Conservation (phyloP, 23 red algal species). For the Gracilaria caudata region DNA sequence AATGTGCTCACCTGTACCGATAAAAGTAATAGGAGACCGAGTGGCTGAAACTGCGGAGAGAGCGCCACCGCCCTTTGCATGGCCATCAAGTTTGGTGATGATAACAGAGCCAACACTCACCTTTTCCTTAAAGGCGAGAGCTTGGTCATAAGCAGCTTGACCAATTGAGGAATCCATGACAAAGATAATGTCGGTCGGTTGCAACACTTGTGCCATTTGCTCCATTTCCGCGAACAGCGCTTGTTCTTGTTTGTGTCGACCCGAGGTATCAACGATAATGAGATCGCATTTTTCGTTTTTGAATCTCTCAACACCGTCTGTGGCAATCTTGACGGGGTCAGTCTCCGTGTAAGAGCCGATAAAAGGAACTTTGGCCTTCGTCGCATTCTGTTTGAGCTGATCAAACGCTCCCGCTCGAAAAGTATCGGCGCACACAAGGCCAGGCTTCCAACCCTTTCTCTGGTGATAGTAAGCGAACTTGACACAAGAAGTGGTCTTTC, state of each 20-base stretch:
- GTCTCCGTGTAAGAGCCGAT: slow-evolving; percentile 93
- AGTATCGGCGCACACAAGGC: slow-evolving; percentile 97
- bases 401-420: slow-evolving; percentile 99
- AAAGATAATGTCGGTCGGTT: slow-evolving; percentile 90
- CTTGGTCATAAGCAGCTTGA: slow-evolving; percentile 96
- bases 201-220: slow-evolving; percentile 81
- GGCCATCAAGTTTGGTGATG: slow-evolving; percentile 97
- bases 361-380: slow-evolving; percentile 94
- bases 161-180: slow-evolving; percentile 99
- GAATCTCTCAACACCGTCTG: slow-evolving; percentile 89
- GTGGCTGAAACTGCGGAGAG: slow-evolving; percentile 94
- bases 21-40: slow-evolving; percentile 85
- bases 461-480: slow-evolving; percentile 97
- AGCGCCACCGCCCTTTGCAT: slow-evolving; percentile 96
- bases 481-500: slow-evolving; percentile 97
- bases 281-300: slow-evolving; percentile 83
- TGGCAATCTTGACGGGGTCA: slow-evolving; percentile 92
- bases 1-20: slow-evolving; percentile 98
- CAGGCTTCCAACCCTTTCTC: slow-evolving; percentile 90
- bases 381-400: slow-evolving; percentile 95
- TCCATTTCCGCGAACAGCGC: slow-evolving; percentile 98
- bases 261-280: slow-evolving; percentile 96
- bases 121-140: slow-evolving; percentile 80
- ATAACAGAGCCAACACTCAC: slow-evolving; percentile 95
- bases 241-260: slow-evolving; percentile 96